Conservation (phyloP, 352 stramenopile species). For the Globisporangium solare region DNA sequence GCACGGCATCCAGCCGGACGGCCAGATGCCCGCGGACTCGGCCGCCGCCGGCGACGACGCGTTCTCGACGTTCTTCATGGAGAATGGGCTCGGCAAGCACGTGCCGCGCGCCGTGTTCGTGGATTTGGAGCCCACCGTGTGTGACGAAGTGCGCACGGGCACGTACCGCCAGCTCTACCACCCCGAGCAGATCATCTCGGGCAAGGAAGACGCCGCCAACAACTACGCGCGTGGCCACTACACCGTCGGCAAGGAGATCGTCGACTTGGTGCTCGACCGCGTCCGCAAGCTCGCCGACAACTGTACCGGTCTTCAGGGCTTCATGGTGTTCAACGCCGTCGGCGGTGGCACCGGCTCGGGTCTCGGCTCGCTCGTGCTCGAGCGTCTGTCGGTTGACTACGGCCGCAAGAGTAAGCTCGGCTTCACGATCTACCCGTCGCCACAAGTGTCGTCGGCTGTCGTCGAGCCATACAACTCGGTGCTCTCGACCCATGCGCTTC, state of each 20-base stretch:
- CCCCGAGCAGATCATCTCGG: conserved; percentile 98
- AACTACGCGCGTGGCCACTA: conserved; percentile 93
- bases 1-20: conserved; percentile 90
- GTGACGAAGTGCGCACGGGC: conserved; percentile 95
- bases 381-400: conserved; percentile 98
- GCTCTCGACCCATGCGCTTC: conserved; percentile 95
- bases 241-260: conserved; percentile 94
- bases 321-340: conserved; percentile 98
- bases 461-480: conserved; percentile 99
- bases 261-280: conserved; percentile 96
- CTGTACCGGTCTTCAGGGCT: conserved; percentile 97
- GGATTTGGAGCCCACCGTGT: conserved; percentile 97
- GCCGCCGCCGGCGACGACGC: conserved; percentile 94
- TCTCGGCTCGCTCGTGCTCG: conserved; percentile 95
- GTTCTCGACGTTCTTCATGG: conserved; percentile 97
- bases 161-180: conserved; percentile 97
- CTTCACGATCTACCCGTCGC: conserved; percentile 97
- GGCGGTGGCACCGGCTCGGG: conserved; percentile 97
- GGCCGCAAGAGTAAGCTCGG: conserved; percentile 97
- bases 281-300: conserved; percentile 97
- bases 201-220: conserved; percentile 95
- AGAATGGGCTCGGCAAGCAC: conserved; percentile 94
- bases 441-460: conserved; percentile 94
- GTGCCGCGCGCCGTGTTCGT: conserved; percentile 96
- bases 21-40: conserved; percentile 92